phyloP scores from a whole-genome alignment of 148 eudicot genomes.

The Rhododendron henanense region DNA sequence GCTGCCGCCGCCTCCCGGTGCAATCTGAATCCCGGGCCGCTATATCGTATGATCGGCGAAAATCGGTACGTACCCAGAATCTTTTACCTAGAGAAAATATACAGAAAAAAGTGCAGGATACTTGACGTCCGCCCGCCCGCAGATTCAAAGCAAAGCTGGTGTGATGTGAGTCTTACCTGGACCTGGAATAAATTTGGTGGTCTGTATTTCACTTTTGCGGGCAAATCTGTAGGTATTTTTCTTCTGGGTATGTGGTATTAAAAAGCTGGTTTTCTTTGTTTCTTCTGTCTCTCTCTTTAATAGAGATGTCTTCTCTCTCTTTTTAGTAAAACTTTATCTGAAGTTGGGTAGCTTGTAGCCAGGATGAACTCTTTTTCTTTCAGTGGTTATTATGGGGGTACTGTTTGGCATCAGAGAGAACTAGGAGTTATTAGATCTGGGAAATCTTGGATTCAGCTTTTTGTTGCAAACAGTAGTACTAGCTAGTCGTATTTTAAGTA shows the following conservation, averaged over 20 bases:
- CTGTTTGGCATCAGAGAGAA: slow-evolving; percentile 7
- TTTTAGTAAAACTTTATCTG: neutral
- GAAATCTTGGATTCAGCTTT: neutral
- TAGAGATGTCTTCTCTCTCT: neutral
- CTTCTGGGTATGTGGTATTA: neutral
- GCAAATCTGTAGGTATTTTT: neutral
- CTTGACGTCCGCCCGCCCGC: neutral
- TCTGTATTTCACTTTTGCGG: neutral
- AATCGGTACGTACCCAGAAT: slow-evolving; percentile 2
- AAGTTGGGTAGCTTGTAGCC: neutral
- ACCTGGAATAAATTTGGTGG: neutral
- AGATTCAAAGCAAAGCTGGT: neutral
- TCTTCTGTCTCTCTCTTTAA: neutral
- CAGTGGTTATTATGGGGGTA: neutral
- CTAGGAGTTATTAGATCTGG: neutral
- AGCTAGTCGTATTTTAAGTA: no score
- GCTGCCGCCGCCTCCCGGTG: slow-evolving; percentile 5
- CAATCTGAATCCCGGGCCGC: neutral
- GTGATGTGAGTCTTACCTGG: neutral
- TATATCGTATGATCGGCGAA: neutral
- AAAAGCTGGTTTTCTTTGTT: neutral
- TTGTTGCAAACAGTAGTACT: neutral
- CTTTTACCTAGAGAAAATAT: neutral
- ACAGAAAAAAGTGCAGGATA: neutral
- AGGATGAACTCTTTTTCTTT: neutral